phyloP scores from a whole-genome alignment of 345 rosid genomes.

The Orychophragmus violaceus region DNA sequence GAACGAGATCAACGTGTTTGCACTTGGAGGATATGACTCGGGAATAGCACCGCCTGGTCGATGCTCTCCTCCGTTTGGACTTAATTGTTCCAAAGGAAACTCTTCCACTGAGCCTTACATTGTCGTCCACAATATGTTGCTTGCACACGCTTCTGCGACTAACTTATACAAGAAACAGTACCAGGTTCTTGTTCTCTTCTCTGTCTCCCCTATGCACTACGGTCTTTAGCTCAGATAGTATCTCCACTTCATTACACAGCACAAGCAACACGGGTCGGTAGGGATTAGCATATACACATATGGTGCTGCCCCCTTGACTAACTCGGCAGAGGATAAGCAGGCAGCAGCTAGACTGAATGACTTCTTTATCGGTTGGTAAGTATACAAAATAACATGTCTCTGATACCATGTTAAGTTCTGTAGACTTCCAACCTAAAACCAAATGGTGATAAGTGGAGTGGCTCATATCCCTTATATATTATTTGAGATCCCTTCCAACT shows the following conservation, averaged over 20 bases:
- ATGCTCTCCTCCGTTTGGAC: slow-evolving; percentile 58
- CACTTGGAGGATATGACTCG: slow-evolving; percentile 73
- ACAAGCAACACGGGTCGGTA: slow-evolving; percentile 54
- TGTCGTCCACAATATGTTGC: slow-evolving; percentile 61
- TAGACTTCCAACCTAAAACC: no score
- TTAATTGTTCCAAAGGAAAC: slow-evolving; percentile 60
- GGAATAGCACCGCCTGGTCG: slow-evolving; percentile 80
- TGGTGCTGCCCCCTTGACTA: slow-evolving; percentile 52
- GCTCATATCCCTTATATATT: no score
- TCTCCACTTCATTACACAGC: slow-evolving; percentile 32
- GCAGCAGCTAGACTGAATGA: slow-evolving; percentile 78
- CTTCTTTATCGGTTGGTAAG: slow-evolving; percentile 89
- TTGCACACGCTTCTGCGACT: slow-evolving; percentile 54
- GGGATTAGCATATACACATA: slow-evolving; percentile 64
- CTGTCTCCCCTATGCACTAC: background rate
- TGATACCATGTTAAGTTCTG: no score
- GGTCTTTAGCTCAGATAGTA: background rate
- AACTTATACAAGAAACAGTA: slow-evolving; percentile 67
- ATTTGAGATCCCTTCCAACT: no score
- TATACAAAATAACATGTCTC: no score
- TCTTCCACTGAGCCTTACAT: slow-evolving; percentile 80
- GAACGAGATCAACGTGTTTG: slow-evolving; percentile 67
- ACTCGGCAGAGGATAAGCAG: slow-evolving; percentile 45
- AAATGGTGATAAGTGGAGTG: no score
- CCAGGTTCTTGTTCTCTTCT: slow-evolving; percentile 41